A percentile compares a stretch with the other conserved stretches of the same genome.
phyloP scores from a whole-genome alignment of 2,329 filamentous ascomycete species.

The Sporothrix dimorphospora region DNA sequence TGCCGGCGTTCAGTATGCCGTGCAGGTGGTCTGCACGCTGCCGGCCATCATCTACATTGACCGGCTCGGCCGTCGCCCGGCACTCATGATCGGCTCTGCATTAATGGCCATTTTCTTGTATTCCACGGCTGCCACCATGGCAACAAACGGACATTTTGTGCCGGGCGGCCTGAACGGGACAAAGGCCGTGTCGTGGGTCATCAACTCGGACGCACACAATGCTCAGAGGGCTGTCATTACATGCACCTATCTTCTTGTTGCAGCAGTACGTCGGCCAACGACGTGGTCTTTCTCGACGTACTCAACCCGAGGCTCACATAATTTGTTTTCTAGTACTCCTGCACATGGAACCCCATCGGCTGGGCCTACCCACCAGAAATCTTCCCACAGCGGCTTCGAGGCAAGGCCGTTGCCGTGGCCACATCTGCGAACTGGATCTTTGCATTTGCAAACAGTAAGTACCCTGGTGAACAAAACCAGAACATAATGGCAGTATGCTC shows the following conservation, averaged over 20 bases:
- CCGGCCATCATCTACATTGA: conserved; percentile 77
- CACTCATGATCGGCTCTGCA: conserved; percentile 66
- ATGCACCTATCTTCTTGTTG: conserved; percentile 67
- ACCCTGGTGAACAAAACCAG: neutral
- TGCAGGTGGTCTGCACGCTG: conserved; percentile 79
- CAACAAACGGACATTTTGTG: conserved; percentile 45
- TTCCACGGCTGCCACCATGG: conserved; percentile 52
- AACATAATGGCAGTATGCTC: neutral
- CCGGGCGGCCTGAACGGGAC: conserved; percentile 43
- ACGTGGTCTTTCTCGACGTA: neutral
- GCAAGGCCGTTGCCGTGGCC: conserved; percentile 43
- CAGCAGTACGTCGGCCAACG: conserved; percentile 35
- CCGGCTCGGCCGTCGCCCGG: conserved; percentile 71
- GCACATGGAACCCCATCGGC: conserved; percentile 49
- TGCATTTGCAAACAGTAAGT: conserved; percentile 12
- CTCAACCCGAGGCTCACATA: neutral
- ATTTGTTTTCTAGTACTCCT: conserved; percentile 42
- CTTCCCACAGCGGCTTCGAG: conserved; percentile 48
- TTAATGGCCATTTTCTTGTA: conserved; percentile 61
- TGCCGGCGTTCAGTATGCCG: conserved; percentile 73
- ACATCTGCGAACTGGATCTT: conserved; percentile 47
- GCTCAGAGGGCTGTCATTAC: conserved; percentile 62
- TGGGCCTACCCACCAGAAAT: conserved; percentile 55
- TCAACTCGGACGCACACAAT: conserved; percentile 41
- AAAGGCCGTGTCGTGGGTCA: conserved; percentile 50